Evolutionary conservation across 1,139 yeast species (phyloP), one percentile per base, ranked within the genome.

Genomic region (Candida sp.): DNA sequence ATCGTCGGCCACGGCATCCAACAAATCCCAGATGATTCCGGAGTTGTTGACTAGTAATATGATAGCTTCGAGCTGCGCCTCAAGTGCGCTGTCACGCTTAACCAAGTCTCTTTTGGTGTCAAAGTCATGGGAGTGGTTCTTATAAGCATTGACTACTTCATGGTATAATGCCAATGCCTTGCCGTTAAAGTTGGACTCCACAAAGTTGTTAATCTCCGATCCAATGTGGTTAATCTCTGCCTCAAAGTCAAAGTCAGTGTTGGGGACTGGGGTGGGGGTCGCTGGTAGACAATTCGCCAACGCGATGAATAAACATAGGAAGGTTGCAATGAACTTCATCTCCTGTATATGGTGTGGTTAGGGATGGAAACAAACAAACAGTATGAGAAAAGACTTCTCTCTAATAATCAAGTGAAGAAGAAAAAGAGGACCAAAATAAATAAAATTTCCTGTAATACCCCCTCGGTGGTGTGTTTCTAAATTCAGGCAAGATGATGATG

Each of bases 1-100:
- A 48, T 67, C 59, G 34, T 63, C 70, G 17, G 77, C 77, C 45
- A 74, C 62, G 39, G 67, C 65, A 55, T 77, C 78, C 46, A 77
- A 67, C 23, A 68, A 62, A 8, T 63, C 60, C 63, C 73, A 73
- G 41, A 77, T 60, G 12, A 77, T 55, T 11, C 78, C 80, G 1
- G 80, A 67, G 33, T 55, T 57, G 57, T 77, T 76, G 35, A 76
- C 62, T n/a, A 63, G 47, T 17, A 56, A 48, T 27, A 75, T 55
- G 23, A 72, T 53, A 7, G 62, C 47, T 33, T 63, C 68, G 46
- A 70, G 59, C 9, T 63, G 58, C 7, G 58, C 56, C 53, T 63
- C 61, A n/a, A 31, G 38, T 37, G 33, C 38, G 35, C 62, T 50
- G 46, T 61, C 67, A 57, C 71, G 61, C 46, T 57, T 55, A 34